Base-by-base conservation (phyloP, 257 asterid genomes). In the Catharanthus roseus region DNA sequence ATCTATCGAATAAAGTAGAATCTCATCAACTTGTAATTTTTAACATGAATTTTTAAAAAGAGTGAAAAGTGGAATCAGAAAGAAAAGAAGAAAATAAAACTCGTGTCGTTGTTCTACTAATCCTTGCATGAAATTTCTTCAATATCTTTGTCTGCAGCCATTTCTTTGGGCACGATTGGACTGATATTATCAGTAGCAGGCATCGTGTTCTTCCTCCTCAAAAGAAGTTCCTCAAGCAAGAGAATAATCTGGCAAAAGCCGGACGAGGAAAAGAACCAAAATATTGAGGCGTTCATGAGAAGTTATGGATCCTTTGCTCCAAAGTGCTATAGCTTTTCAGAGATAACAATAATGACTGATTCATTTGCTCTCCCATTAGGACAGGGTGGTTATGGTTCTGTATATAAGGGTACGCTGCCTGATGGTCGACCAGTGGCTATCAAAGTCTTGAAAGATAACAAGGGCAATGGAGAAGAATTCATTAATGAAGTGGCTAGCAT, bases 71-170 rank as follows among this genome's bases (percentile, higher is more conserved):
- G n/a, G n/a, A n/a, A n/a, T n/a, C n/a, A n/a, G n/a, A n/a, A n/a
- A n/a, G n/a, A n/a, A n/a, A n/a, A n/a, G n/a, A n/a, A n/a, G n/a
- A n/a, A n/a, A n/a, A n/a, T n/a, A n/a, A n/a, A n/a, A n/a, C n/a
- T n/a, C n/a, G n/a, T n/a, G n/a, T n/a, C n/a, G n/a, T n/a, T n/a
- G n/a, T n/a, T 42, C 47, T 42, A 42, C 11, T 42, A 38, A 42
- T 42, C 10, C 42, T 38, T 38, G 42, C 10, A 42, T 42, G 7
- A 13, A 49, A 0, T 0, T 12, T 49, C 56, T 50, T 21, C 56
- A 50, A 21, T 18, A 15, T 41, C 39, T 78, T 68, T 47, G 47
- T 34, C 63, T 80, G 67, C 83, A 87, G 93, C 78, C 19, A 34
- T 36, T 26, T 41, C 69, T 16, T 38, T 42, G 4, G 73, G 84